Conservation (phyloP, 2,329 filamentous ascomycete species). For the Alternaria sp. region DNA sequence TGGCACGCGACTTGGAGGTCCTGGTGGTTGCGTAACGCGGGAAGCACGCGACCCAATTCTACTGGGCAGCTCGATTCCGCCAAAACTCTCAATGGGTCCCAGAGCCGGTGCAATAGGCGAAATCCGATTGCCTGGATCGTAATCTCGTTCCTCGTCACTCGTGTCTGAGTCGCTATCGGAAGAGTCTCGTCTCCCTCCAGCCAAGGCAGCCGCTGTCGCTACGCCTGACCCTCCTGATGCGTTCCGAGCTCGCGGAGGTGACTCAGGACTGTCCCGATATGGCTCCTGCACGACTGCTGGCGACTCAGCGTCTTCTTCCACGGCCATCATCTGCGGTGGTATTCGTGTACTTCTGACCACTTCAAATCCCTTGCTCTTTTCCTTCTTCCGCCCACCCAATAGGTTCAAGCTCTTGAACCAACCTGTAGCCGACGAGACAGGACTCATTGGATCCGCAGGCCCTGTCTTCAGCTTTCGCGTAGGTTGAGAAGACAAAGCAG, state of each 20-base stretch:
- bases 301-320: constrained; percentile 65
- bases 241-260: constrained; percentile 4
- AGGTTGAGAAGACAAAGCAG: constrained; percentile 79
- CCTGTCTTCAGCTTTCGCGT: constrained; percentile 90
- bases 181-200: constrained; percentile 50
- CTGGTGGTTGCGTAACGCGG: constrained; percentile 27
- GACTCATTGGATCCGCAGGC: constrained; percentile 90
- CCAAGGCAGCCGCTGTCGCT: constrained; percentile 21
- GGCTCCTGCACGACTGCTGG: constrained; percentile 47
- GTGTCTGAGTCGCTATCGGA: constrained; percentile 46
- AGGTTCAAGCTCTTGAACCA: constrained; percentile 76
- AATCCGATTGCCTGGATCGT: constrained; percentile 49
- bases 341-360: constrained; percentile 90
- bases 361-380: constrained; percentile 95
- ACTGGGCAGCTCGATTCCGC: constrained; percentile 68
- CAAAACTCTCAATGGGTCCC: constrained; percentile 65
- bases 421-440: constrained; percentile 84
- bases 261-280: constrained; percentile 61
- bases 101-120: constrained; percentile 62
- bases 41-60: constrained; percentile 66
- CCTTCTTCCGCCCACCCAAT: constrained; percentile 85
- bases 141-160: constrained; percentile 52
- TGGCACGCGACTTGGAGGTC: constrained; percentile 41
- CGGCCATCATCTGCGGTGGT: constrained; percentile 72
- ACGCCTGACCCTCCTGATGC: constrained; percentile 16